A percentile compares a stretch with the other conserved stretches of the same genome.
Evolutionary conservation across 495 filamentous ascomycete species (phyloP).

Genomic region (Hypoxylon intermedium): DNA sequence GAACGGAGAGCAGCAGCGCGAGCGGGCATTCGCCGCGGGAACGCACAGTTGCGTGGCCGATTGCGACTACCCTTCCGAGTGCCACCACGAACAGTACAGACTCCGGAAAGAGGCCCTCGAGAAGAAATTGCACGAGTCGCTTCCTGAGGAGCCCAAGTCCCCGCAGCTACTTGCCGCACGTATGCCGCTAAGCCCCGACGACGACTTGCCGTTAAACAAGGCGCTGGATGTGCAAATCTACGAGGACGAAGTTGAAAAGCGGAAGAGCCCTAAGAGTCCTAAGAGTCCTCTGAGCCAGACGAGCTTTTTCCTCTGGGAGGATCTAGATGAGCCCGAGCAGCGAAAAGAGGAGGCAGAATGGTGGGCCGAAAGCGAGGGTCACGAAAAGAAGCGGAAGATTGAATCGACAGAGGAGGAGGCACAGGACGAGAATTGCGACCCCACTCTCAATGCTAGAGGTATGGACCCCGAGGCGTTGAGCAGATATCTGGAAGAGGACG

Average conservation of each 20-base stretch:
- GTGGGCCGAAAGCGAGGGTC: slow-evolving; percentile 6
- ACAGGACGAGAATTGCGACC: background rate
- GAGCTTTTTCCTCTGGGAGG: slow-evolving; percentile 28
- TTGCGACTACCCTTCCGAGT: slow-evolving; percentile 56
- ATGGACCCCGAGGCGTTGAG: slow-evolving; percentile 6
- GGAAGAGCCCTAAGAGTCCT: slow-evolving; percentile 13
- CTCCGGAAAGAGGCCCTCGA: slow-evolving; percentile 22
- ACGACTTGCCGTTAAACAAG: slow-evolving; percentile 22
- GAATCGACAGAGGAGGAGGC: background rate
- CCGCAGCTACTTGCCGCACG: slow-evolving; percentile 7
- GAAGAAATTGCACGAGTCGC: slow-evolving; percentile 8
- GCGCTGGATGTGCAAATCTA: background rate
- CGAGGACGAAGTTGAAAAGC: background rate
- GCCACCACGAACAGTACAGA: slow-evolving; percentile 41
- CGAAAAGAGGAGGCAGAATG: slow-evolving; percentile 2
- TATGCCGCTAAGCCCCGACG: slow-evolving; percentile 10
- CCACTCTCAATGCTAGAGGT: background rate
- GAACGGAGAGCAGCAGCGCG: slow-evolving; percentile 15
- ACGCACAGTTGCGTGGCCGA: slow-evolving; percentile 49
- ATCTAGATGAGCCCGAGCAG: slow-evolving; percentile 9
- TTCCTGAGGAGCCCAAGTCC: slow-evolving; percentile 7
- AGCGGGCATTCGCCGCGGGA: slow-evolving; percentile 34
- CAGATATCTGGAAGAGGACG: slow-evolving; percentile 10
- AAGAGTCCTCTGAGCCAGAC: slow-evolving; percentile 33
- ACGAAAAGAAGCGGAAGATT: slow-evolving; percentile 2